Base-by-base conservation (phyloP, 345 rosid genomes). In the Eucalyptus paniculata region DNA sequence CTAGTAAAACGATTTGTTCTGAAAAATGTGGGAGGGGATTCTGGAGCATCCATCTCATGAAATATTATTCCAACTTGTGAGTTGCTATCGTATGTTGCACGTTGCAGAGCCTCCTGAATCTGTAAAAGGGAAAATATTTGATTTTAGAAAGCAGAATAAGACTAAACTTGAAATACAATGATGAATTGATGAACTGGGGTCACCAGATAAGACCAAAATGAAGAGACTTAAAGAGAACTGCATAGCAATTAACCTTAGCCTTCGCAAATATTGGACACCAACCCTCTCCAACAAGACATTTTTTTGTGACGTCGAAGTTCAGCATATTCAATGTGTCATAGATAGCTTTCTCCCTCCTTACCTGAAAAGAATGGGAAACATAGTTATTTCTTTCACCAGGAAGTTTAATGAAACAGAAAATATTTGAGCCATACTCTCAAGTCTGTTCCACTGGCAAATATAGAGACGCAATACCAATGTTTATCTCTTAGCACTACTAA, bases 231-330 rank as follows among this genome's bases (percentile, higher is more conserved):
- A 77, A 34, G 45, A 37, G 85, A 77, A 51, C 65, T 32, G 13
- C 40, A 32, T 19, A 51, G 87, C 54, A 50, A 86, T 67, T 89
- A 93, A 96, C 99, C 97, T 97, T 94, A 86, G 95, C 89, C 94
- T 94, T 97, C 45, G 99, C 98, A 94, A 95, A 97, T 90, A 94
- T 90, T 60, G 99, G 99, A 89, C 99, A 97, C 97, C 99, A 97
- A 62, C 99, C 98, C 92, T 97, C 99, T 85, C 99, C 99, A 89
- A 97, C 98, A 89, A 97, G 98, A 92, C 98, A 97, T 93, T 97
- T 97, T 92, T 97, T 97, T n/a, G 99, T 97, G 87, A 97, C 98
- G 91, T 97, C 99, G 89, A 97, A 97, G 92, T 97, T 97, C 90
- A 97, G 94, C 99, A 96, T 97, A 92, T 97, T 97, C 91, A 97